These are phyloP conservation scores for Ogataea trehaloabstinens DNA, from an alignment of 805 yeast genomes.

Conservation along the genomic window DNA sequence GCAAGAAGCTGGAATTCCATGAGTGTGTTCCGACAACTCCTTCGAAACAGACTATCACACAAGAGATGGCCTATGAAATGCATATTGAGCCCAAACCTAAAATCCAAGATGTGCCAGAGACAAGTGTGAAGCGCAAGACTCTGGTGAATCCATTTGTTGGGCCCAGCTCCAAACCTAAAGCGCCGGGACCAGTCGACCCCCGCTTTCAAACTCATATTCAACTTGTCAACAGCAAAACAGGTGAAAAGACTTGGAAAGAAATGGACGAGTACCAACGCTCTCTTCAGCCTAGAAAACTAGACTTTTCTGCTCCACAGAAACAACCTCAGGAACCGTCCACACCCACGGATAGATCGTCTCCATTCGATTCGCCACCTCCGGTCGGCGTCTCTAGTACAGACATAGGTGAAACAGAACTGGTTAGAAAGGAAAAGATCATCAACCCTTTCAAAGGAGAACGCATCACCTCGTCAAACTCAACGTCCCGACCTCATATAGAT, in stretches of 20 bases:
- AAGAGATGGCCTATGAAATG: conserved; percentile 29
- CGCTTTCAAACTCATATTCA: conserved; percentile 39
- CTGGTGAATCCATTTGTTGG: conserved; percentile 31
- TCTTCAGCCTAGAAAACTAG: conserved; percentile 39
- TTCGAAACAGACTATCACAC: conserved; percentile 33
- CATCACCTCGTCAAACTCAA: neutral
- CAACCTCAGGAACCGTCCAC: conserved; percentile 6
- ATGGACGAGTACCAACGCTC: conserved; percentile 32
- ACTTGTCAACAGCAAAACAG: conserved; percentile 40
- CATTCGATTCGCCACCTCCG: neutral
- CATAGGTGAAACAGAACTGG: conserved; percentile 14
- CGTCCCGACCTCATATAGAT: neutral
- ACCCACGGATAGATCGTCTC: conserved; percentile 1
- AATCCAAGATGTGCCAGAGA: conserved; percentile 19
- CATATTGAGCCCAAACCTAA: conserved; percentile 21
- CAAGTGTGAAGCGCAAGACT: conserved; percentile 12
- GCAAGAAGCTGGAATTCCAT: conserved; percentile 21
- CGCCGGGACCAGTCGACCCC: conserved; percentile 9
- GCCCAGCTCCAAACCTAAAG: neutral
- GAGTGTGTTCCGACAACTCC: conserved; percentile 36
- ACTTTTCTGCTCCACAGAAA: conserved; percentile 19
- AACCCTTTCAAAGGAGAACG: conserved; percentile 23
- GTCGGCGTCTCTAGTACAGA: conserved; percentile 3
- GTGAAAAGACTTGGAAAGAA: conserved; percentile 32
- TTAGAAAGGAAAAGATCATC: conserved; percentile 20